These are phyloP conservation scores for Annulohypoxylon truncatum DNA, from an alignment of 2,329 filamentous ascomycete genomes.

Conservation along the genomic window DNA sequence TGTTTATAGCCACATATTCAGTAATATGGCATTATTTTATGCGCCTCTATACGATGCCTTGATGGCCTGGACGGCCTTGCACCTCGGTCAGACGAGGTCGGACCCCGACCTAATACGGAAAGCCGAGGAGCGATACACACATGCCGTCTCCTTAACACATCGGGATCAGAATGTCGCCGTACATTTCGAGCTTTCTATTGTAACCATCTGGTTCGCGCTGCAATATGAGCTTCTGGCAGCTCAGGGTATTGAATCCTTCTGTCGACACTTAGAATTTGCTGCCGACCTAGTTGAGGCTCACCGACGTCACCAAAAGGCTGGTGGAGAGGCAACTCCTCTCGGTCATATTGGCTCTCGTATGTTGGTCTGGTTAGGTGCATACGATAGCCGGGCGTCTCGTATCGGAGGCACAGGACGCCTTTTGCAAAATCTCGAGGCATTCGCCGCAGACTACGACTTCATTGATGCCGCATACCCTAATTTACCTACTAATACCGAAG, in stretches of 20 bases:
- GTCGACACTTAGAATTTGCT: slow-evolving; percentile 32
- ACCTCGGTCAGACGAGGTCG: slow-evolving; percentile 33
- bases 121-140: slow-evolving; percentile 34
- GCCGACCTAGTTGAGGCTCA: slow-evolving; percentile 40
- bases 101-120: slow-evolving; percentile 34
- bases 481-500: slow-evolving; percentile 19
- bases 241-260: slow-evolving; percentile 32
- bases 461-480: slow-evolving; percentile 35
- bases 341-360: slow-evolving; percentile 35
- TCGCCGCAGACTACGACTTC: slow-evolving; percentile 37
- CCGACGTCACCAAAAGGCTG: slow-evolving; percentile 33
- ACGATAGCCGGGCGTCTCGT: slow-evolving; percentile 36
- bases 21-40: slow-evolving; percentile 41
- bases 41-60: slow-evolving; percentile 34
- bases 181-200: slow-evolving; percentile 39
- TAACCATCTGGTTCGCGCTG: slow-evolving; percentile 41
- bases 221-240: slow-evolving; percentile 41
- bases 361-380: slow-evolving; percentile 38
- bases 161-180: slow-evolving; percentile 35
- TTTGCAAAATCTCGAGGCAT: slow-evolving; percentile 34
- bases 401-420: slow-evolving; percentile 37
- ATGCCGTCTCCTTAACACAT: slow-evolving; percentile 30
- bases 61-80: slow-evolving; percentile 39
- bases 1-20: slow-evolving; percentile 41
- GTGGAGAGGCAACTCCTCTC: slow-evolving; percentile 33